Evolutionary conservation across 2,329 filamentous ascomycete genomes (phyloP).

Genomic region (Colletotrichum sp.): DNA sequence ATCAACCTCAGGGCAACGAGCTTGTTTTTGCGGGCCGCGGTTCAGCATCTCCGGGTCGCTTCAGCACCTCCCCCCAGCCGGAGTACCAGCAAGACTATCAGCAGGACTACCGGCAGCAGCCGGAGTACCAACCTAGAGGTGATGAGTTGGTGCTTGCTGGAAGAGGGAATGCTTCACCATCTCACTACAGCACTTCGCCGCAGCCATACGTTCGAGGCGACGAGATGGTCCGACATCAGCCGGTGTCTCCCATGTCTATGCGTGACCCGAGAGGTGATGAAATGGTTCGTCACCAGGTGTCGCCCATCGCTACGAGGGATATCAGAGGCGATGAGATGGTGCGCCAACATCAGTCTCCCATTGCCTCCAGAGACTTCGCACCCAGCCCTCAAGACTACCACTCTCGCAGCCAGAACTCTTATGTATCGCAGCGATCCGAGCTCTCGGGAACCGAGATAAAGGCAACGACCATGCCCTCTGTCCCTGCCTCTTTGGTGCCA

Average conservation of each 20-base stretch:
- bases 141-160: slow-evolving; percentile 33
- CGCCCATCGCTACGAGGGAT: neutral
- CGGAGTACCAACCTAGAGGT: slow-evolving; percentile 9
- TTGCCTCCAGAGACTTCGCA: slow-evolving; percentile 30
- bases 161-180: slow-evolving; percentile 34
- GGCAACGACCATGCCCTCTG: slow-evolving; percentile 47
- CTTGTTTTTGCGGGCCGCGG: slow-evolving; percentile 37
- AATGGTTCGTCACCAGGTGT: neutral
- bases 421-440: slow-evolving; percentile 37
- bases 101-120: slow-evolving; percentile 13
- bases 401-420: slow-evolving; percentile 32
- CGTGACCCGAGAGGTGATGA: neutral
- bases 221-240: slow-evolving; percentile 14
- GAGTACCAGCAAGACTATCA: slow-evolving; percentile 14
- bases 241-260: neutral
- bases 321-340: slow-evolving; percentile 13
- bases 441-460: slow-evolving; percentile 37
- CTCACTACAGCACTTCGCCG: slow-evolving; percentile 31
- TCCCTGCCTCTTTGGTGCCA: slow-evolving; percentile 65
- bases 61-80: slow-evolving; percentile 28
- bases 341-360: slow-evolving; percentile 2
- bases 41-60: slow-evolving; percentile 32
- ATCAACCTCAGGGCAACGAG: slow-evolving; percentile 13
- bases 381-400: slow-evolving; percentile 34
- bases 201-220: slow-evolving; percentile 18